phyloP scores from a whole-genome alignment of 1,139 yeast genomes.

The Eremothecium coryli region DNA sequence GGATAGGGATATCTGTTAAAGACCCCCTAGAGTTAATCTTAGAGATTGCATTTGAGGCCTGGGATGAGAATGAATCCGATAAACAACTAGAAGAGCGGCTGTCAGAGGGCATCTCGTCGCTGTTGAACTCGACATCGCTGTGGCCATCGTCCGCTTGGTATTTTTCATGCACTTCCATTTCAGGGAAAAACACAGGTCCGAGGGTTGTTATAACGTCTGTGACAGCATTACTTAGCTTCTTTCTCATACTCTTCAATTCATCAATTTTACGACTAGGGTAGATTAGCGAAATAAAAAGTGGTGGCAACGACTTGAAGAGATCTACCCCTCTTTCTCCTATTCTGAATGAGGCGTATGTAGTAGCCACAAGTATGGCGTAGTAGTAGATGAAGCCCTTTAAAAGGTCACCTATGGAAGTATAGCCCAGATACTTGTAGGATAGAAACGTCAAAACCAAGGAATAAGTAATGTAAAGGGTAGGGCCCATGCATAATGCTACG shows the following conservation, averaged over 20 bases:
- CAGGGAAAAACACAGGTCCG: slow-evolving; percentile 60
- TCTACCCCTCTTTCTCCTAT: slow-evolving; percentile 75
- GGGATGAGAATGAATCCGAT: slow-evolving; percentile 26
- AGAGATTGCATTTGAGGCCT: slow-evolving; percentile 30
- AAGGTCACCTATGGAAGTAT: slow-evolving; percentile 16
- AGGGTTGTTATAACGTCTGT: no score
- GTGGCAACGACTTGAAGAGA: slow-evolving; percentile 57
- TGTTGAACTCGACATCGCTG: slow-evolving; percentile 9
- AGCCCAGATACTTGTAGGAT: slow-evolving; percentile 25
- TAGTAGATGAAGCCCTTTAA: slow-evolving; percentile 23
- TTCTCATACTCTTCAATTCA: slow-evolving; percentile 42
- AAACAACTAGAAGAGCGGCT: slow-evolving; percentile 25
- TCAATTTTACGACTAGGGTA: slow-evolving; percentile 37
- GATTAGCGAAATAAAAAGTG: slow-evolving; percentile 48
- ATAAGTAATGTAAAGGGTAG: slow-evolving; percentile 54
- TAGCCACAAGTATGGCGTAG: slow-evolving; percentile 44
- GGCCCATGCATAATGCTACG: slow-evolving; percentile 60
- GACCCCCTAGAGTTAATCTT: slow-evolving; percentile 34
- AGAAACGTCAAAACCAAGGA: slow-evolving; percentile 48
- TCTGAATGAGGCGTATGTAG: slow-evolving; percentile 60
- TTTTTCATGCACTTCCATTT: no score
- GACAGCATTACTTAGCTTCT: slow-evolving; percentile 43
- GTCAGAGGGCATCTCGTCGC: slow-evolving; percentile 1
- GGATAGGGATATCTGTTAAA: slow-evolving; percentile 32
- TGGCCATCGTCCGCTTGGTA: slow-evolving; percentile 2